Evolutionary conservation across 169 alveolate species (phyloP), one percentile per base, ranked within the genome.

Genomic region (Cytauxzoon felis): DNA sequence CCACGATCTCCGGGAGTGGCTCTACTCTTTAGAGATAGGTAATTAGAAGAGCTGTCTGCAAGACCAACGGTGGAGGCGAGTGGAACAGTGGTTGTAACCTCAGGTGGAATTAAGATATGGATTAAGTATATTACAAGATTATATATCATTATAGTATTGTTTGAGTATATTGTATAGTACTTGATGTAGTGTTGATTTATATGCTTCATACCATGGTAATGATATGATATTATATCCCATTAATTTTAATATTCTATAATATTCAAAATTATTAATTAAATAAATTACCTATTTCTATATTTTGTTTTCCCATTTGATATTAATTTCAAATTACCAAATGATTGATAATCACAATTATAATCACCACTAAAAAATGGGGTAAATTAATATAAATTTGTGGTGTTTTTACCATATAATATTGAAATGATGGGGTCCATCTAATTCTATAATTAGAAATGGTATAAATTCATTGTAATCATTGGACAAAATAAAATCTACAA

Each of bases 341-440:
- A 27, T 41, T 26, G 27, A 33, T 27, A 8, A n/a, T 53, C 33
- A 34, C 16, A 7, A 1, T 24, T 4, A 32, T 43, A 64, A 36
- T 43, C 73, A 23, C 21, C 64, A 59, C 66, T 65, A 33, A 9
- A 21, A 3, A 24, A 30, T 26, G 23, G 16, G 23, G 27, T 2
- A 34, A 5, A n/a, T n/a, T n/a, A n/a, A 11, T 43, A n/a, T 51
- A 19, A 62, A 33, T 21, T 43, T 34, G 3, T 29, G 7, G 43
- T 51, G 30, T 24, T 45, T 69, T 5, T 7, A 16, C 11, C n/a
- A 53, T 19, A 9, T 13, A 3, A 76, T 27, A 40, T 65, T 76
- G 66, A 66, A 76, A 68, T 76, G 86, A 27, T 26, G 48, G 5
- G 86, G 86, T 9, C 86, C 86, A 50, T 76, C 86, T 13, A 76